These are phyloP conservation scores for Hyaloscypha hepaticicola DNA, from an alignment of 495 filamentous ascomycete species.

Conservation along the genomic window DNA sequence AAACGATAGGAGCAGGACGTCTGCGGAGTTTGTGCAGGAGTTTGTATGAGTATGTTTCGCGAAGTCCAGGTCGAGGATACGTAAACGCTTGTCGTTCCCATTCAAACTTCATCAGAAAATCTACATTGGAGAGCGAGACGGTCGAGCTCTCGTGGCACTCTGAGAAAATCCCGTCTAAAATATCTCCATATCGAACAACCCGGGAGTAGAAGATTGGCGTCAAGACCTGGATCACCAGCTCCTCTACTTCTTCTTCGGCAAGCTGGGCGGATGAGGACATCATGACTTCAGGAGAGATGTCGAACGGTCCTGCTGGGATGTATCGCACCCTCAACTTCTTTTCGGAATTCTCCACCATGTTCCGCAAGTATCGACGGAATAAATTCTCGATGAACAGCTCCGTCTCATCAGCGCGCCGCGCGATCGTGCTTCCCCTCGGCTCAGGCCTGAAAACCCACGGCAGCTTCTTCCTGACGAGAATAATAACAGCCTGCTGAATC, in stretches of 20 bases:
- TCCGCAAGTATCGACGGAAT: conserved; percentile 51
- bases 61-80: background rate
- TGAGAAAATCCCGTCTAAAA: conserved; percentile 49
- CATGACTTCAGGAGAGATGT: conserved; percentile 36
- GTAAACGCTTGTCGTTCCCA: background rate
- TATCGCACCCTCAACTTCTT: conserved; percentile 49
- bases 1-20: background rate
- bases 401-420: conserved; percentile 42
- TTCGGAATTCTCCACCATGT: conserved; percentile 43
- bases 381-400: conserved; percentile 50
- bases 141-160: conserved; percentile 52
- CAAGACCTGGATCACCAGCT: conserved; percentile 51
- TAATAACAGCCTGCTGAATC: conserved; percentile 50
- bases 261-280: conserved; percentile 32
- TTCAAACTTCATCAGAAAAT: conserved; percentile 43
- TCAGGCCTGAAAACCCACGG: conserved; percentile 60
- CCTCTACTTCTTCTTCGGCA: conserved; percentile 17
- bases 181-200: conserved; percentile 52
- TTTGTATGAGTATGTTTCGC: conserved; percentile 10
- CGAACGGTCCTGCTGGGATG: conserved; percentile 44
- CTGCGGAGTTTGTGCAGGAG: background rate
- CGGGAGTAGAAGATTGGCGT: conserved; percentile 61
- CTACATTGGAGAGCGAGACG: conserved; percentile 48
- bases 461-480: conserved; percentile 53
- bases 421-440: conserved; percentile 50